Percentiles rank a stretch among this genome's conserved stretches.
These are phyloP conservation scores for Xerocomus spinulosus DNA, from an alignment of 768 basidiomycete species.

Conservation along the genomic window DNA sequence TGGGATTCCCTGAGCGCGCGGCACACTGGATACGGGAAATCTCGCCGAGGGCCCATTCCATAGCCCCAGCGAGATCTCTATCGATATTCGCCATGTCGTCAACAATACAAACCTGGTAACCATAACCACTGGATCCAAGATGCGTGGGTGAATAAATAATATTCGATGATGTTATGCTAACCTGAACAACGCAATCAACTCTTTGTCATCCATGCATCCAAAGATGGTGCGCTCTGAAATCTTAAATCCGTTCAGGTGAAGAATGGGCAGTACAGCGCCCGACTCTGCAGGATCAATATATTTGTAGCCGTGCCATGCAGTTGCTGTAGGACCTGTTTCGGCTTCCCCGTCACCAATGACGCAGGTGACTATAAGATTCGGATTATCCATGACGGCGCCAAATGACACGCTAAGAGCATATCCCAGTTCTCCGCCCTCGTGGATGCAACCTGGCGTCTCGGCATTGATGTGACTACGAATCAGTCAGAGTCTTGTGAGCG, in stretches of 20 bases:
- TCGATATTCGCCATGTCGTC: slow-evolving; percentile 64
- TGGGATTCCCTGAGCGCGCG: slow-evolving; percentile 70
- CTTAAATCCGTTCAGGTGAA: slow-evolving; percentile 87
- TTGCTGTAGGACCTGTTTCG: slow-evolving; percentile 74
- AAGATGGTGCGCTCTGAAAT: slow-evolving; percentile 88
- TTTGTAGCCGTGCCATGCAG: slow-evolving; percentile 84
- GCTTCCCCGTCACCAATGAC: slow-evolving; percentile 89
- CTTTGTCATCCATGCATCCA: slow-evolving; percentile 88
- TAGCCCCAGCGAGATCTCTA: slow-evolving; percentile 70
- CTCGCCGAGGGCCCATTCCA: slow-evolving; percentile 76
- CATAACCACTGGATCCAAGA: slow-evolving; percentile 64
- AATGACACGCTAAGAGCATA: slow-evolving; percentile 85
- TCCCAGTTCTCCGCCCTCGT: slow-evolving; percentile 89
- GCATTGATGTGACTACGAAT: slow-evolving; percentile 65
- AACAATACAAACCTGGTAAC: slow-evolving; percentile 86
- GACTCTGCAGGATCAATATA: slow-evolving; percentile 88
- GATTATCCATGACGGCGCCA: slow-evolving; percentile 89
- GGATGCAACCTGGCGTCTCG: slow-evolving; percentile 84
- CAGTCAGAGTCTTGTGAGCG: background rate
- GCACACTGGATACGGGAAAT: slow-evolving; percentile 75
- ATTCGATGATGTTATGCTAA: slow-evolving; percentile 16
- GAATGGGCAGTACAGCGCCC: slow-evolving; percentile 86
- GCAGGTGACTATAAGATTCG: slow-evolving; percentile 74
- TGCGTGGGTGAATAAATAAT: background rate
- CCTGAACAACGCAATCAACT: slow-evolving; percentile 73